Evolutionary conservation across 2,329 filamentous ascomycete genomes (phyloP).

Genomic region (Fusarium sp.): DNA sequence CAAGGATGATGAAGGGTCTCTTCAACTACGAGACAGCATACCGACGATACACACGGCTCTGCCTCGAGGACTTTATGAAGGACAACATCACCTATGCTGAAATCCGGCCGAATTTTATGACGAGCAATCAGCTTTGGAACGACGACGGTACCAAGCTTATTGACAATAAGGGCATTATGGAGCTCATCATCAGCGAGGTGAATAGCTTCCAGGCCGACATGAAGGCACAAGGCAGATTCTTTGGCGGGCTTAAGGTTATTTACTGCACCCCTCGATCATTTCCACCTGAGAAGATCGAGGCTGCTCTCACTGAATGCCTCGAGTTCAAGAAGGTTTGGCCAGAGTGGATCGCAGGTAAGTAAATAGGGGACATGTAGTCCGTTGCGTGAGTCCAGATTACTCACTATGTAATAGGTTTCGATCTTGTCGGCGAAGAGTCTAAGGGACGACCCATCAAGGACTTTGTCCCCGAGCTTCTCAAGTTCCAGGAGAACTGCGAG

Average conservation of each 20-base stretch:
- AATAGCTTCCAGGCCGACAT: constrained; percentile 56
- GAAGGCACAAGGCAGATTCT: constrained; percentile 51
- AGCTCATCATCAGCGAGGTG: constrained; percentile 69
- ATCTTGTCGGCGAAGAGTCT: constrained; percentile 76
- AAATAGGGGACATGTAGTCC: neutral
- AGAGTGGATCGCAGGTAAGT: constrained; percentile 72
- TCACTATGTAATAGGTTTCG: constrained; percentile 64
- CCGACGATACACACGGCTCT: constrained; percentile 67
- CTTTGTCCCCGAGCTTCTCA: constrained; percentile 66
- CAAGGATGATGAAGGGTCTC: constrained; percentile 78
- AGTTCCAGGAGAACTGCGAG: constrained; percentile 66
- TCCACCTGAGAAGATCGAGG: constrained; percentile 56
- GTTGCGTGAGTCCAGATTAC: neutral
- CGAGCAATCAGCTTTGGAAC: constrained; percentile 69
- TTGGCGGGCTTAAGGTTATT: constrained; percentile 76
- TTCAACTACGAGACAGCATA: constrained; percentile 76
- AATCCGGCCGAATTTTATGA: constrained; percentile 77
- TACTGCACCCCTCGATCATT: constrained; percentile 78
- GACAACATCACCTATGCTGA: constrained; percentile 80
- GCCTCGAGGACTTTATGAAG: constrained; percentile 70
- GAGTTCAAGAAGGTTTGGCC: constrained; percentile 68
- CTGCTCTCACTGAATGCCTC: constrained; percentile 71
- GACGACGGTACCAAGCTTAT: constrained; percentile 66
- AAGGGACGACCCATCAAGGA: constrained; percentile 69
- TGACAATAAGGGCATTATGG: constrained; percentile 69